Base-by-base conservation (phyloP, 1,284 basidiomycete genomes). In the Crepidotus sp. region DNA sequence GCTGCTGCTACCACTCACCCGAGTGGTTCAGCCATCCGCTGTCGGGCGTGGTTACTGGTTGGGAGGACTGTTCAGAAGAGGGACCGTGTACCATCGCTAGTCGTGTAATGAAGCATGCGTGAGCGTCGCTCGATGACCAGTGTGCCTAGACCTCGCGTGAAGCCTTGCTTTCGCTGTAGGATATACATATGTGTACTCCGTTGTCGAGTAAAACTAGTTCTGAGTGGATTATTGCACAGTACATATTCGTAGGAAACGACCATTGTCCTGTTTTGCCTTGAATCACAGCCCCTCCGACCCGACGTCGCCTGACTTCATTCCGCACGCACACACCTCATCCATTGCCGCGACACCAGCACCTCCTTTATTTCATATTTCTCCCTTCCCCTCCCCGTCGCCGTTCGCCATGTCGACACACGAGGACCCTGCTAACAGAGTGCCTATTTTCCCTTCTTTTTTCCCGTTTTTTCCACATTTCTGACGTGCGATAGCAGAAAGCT, bases 401-500 rank as follows among this genome's bases (percentile, higher is more conserved):
- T 18, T 35, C 34, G 21, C 36, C 17, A 49, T 49, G 43, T 42
- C 47, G 24, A 37, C n/a, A 18, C 42, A 35, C 4, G 36, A 45
- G 6, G 42, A 42, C 48, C 38, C 43, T n/a, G 48, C 39, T 13
- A 15, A 7, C 22, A 31, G 42, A 36, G 47, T 38, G 31, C 40
- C 26, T 50, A 40, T 24, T 42, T 37, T 35, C 46, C 44, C 50
- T 51, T 40, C 53, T 58, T 51, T 51, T 52, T 51, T 51, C 51
- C 25, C 45, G 42, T 54, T 38, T 51, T 54, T 45, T 44, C 6
- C 6, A 3, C 45, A 35, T 43, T 42, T 43, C 39, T 53, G 52
- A 52, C 26, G 34, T 48, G 45, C 49, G 45, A 35, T 19, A 60
- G 80, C 77, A 76, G 69, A 65, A 49, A 49, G 48, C 48, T n/a